A percentile compares a stretch with the other conserved stretches of the same genome.
These are phyloP conservation scores for Cordyceps javanica DNA, from an alignment of 2,329 filamentous ascomycete genomes.

Conservation along the genomic window DNA sequence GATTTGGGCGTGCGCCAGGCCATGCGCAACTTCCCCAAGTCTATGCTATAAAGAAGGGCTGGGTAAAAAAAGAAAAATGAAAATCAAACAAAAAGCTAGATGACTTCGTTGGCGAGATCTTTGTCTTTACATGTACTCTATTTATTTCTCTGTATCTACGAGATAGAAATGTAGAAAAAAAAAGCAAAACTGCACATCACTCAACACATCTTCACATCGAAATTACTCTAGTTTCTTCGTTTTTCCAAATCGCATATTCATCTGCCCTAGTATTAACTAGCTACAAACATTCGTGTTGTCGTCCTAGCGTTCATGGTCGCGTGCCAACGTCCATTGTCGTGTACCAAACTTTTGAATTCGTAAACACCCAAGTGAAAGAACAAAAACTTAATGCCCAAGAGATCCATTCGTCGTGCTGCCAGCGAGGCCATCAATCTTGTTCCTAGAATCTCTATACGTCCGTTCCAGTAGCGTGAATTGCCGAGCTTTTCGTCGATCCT, in stretches of 20 bases:
- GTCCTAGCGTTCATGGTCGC: not conserved
- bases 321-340: conserved; percentile 8
- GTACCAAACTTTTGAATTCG: conserved; percentile 10
- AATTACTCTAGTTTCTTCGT: not conserved
- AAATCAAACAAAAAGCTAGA: not conserved
- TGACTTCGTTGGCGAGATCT: not conserved
- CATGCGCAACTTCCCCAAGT: conserved; percentile 77
- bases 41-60: conserved; percentile 53
- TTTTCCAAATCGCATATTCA: conserved; percentile 1
- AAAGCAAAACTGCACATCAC: not conserved
- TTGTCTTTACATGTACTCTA: not conserved
- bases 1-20: conserved; percentile 81
- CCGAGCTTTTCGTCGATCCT: conserved; percentile 10
- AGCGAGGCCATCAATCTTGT: conserved; percentile 9
- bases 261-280: conserved; percentile 8
- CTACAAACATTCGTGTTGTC: not conserved
- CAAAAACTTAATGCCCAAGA: conserved; percentile 9
- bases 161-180: not conserved
- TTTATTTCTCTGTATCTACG: not conserved
- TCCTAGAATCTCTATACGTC: not conserved
- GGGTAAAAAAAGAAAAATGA: not conserved
- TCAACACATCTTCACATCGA: not conserved
- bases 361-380: conserved; percentile 8
- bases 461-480: conserved; percentile 4
- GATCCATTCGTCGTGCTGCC: conserved; percentile 4